phyloP scores from a whole-genome alignment of 495 filamentous ascomycete species.

The Aspergillus coremiiformis region DNA sequence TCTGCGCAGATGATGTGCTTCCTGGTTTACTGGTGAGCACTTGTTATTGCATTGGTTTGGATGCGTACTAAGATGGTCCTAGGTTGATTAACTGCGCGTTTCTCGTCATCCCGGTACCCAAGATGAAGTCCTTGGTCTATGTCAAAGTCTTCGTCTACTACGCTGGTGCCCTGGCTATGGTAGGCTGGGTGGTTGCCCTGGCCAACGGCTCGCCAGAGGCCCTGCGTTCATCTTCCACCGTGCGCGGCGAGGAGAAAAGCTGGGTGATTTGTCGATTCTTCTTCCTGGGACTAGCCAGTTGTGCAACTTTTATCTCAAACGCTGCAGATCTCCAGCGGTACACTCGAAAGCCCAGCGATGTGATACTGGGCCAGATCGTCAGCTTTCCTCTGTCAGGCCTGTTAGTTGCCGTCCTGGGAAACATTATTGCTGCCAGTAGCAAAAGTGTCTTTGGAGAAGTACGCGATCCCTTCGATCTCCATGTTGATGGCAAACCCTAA shows the following conservation, averaged over 20 bases:
- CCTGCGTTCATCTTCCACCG: conserved; percentile 20
- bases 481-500: neutral
- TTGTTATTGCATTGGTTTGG: too few species aligned
- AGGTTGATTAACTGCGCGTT: conserved; percentile 29
- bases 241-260: conserved; percentile 21
- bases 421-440: conserved; percentile 19
- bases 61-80: neutral
- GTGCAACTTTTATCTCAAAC: conserved; percentile 43
- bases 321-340: conserved; percentile 38
- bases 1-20: conserved; percentile 35
- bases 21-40: conserved; percentile 22
- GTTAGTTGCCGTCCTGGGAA: conserved; percentile 17
- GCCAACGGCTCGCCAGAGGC: conserved; percentile 20
- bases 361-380: conserved; percentile 27
- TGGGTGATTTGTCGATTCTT: conserved; percentile 30
- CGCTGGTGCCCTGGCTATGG: conserved; percentile 27
- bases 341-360: conserved; percentile 27
- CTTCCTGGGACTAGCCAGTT: conserved; percentile 29
- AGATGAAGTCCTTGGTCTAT: conserved; percentile 31
- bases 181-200: conserved; percentile 26
- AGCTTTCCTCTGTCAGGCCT: conserved; percentile 29
- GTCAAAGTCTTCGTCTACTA: conserved; percentile 28
- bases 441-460: conserved; percentile 20
- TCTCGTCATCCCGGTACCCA: conserved; percentile 28
- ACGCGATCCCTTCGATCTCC: too few species aligned